Percentiles rank a stretch among this genome's conserved stretches.
phyloP scores from a whole-genome alignment of 1,284 basidiomycete species.

The Trichosporon coremiiforme region DNA sequence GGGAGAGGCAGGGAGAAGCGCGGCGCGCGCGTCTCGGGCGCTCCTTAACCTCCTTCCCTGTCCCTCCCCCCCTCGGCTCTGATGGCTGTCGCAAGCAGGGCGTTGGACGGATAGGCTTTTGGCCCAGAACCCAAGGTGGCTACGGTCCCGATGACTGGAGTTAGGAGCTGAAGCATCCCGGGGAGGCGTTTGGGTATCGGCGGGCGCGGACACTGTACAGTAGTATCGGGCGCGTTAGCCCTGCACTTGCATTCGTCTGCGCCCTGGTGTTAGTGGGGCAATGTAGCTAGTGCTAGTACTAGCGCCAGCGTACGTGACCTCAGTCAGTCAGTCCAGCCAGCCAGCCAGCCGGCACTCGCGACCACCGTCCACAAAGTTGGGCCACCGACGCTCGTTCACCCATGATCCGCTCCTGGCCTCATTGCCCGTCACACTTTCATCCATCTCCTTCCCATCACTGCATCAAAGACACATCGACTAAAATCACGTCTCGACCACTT shows the following conservation, averaged over 20 bases:
- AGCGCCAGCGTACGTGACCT: neutral
- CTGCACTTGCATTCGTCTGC: too few relatives aligned
- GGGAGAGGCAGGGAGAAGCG: too few relatives aligned
- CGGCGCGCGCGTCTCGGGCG: conserved; percentile 5
- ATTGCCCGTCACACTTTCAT: too few relatives aligned
- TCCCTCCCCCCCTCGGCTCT: neutral
- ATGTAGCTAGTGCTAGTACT: neutral
- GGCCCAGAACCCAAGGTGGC: neutral
- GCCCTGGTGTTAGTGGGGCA: neutral
- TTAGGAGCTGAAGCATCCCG: neutral
- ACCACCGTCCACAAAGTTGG: neutral
- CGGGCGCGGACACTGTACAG: too few relatives aligned
- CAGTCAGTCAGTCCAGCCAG: neutral
- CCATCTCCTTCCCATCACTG: neutral
- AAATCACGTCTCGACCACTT: neutral
- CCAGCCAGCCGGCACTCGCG: neutral
- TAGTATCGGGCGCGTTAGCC: too few relatives aligned
- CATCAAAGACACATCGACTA: neutral
- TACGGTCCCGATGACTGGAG: neutral
- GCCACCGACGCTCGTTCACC: neutral
- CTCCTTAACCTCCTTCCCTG: too few relatives aligned
- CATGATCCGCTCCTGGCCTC: neutral
- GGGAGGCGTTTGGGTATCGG: too few relatives aligned
- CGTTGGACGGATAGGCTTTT: neutral
- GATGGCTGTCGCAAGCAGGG: neutral